Percentiles rank a stretch among this genome's conserved stretches.
Evolutionary conservation across 306 rosid species (phyloP).

Genomic region (Gastrolobium villosum): DNA sequence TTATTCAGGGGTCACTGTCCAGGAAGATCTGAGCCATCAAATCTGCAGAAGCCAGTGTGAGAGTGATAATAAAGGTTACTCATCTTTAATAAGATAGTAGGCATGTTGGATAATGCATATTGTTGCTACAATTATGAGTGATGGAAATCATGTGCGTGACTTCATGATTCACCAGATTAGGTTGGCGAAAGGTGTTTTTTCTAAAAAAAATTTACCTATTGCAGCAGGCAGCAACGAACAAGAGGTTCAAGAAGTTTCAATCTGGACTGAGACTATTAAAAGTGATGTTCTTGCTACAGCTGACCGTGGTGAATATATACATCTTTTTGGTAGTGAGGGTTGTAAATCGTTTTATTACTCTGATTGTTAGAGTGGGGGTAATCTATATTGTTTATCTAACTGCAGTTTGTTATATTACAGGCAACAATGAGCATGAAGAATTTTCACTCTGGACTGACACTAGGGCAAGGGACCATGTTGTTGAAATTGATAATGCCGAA

Average conservation of each 20-base stretch:
- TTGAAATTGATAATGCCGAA: constrained; percentile 50
- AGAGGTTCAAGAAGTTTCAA: constrained; percentile 40
- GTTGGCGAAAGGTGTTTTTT: constrained; percentile 40
- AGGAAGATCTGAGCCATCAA: constrained; percentile 47
- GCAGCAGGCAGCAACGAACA: constrained; percentile 44
- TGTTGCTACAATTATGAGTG: constrained; percentile 34
- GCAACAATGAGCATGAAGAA: constrained; percentile 48
- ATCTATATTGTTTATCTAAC: constrained; percentile 10
- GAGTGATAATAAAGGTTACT: constrained; percentile 59
- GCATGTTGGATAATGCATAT: constrained; percentile 42
- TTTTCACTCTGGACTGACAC: constrained; percentile 56
- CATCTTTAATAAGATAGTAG: constrained; percentile 22
- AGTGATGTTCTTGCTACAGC: constrained; percentile 30
- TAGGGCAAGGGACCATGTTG: constrained; percentile 47
- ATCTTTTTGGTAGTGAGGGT: constrained; percentile 37
- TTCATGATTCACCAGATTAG: constrained; percentile 36
- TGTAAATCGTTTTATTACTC: constrained; percentile 30
- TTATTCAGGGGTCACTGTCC: constrained; percentile 41
- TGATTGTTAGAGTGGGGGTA: constrained; percentile 23
- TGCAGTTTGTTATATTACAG: constrained; percentile 54
- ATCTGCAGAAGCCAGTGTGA: constrained; percentile 52
- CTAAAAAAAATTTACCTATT: constrained; percentile 42
- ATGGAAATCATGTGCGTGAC: constrained; percentile 22
- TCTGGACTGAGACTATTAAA: constrained; percentile 40
- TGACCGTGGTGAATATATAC: constrained; percentile 12